phyloP scores from a whole-genome alignment of 352 stramenopile genomes.

The Elongisporangium prolatum region DNA sequence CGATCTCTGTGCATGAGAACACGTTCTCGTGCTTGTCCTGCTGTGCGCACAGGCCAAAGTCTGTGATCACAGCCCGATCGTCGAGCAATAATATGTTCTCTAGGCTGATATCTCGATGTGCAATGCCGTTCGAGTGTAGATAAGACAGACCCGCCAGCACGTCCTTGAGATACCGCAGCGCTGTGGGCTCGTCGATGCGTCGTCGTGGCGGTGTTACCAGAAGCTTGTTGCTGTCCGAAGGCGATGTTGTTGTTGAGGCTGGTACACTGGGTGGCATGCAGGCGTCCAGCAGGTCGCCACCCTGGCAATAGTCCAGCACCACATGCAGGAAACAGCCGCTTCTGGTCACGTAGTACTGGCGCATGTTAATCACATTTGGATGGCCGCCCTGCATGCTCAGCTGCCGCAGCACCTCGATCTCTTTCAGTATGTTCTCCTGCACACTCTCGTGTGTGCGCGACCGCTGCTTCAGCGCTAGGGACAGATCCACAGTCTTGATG shows the following conservation, averaged over 20 bases:
- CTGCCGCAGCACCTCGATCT: conserved; percentile 61
- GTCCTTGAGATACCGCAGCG: conserved; percentile 57
- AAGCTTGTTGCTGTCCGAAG: conserved; percentile 3
- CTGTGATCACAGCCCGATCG: conserved; percentile 50
- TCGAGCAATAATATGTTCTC: conserved; percentile 94
- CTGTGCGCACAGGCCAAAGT: conserved; percentile 71
- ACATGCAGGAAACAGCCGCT: conserved; percentile 44
- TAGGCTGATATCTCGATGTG: conserved; percentile 95
- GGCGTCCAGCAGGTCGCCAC: conserved; percentile 64
- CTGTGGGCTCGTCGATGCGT: conserved; percentile 36
- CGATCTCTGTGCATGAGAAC: conserved; percentile 54
- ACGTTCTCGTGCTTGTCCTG: conserved; percentile 33
- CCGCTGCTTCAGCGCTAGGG: conserved; percentile 46
- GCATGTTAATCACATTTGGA: conserved; percentile 68
- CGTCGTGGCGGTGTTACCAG: conserved; percentile 5
- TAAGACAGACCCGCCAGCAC: conserved; percentile 62
- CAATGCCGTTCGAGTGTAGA: conserved; percentile 65
- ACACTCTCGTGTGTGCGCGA: conserved; percentile 42
- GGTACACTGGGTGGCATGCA: conserved; percentile 20
- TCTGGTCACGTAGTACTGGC: conserved; percentile 58
- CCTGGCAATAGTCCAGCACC: conserved; percentile 76
- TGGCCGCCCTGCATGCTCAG: conserved; percentile 52
- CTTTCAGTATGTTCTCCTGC: conserved; percentile 64
- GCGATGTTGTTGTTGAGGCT: background rate
- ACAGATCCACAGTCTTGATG: conserved; percentile 67